Conservation (phyloP, 768 basidiomycete genomes). For the Clavaria fumosa region DNA sequence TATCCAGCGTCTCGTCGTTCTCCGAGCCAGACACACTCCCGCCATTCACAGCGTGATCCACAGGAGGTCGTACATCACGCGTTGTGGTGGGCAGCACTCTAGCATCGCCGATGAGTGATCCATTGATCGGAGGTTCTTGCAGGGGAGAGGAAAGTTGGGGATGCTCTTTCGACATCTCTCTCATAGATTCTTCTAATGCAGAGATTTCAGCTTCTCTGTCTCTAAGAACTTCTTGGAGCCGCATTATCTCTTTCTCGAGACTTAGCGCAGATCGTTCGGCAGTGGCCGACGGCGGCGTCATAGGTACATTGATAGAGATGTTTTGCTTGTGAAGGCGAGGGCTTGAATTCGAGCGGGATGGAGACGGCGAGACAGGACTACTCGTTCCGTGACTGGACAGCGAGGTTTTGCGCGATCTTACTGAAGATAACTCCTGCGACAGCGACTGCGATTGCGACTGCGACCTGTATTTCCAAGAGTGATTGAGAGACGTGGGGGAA, state of each 20-base stretch:
- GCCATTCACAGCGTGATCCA: conserved; percentile 46
- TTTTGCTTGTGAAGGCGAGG: conserved; percentile 27
- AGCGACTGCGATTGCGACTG: conserved; percentile 89
- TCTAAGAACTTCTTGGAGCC: conserved; percentile 81
- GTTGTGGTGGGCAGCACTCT: conserved; percentile 57
- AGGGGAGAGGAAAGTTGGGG: conserved; percentile 6
- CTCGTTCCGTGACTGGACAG: conserved; percentile 61
- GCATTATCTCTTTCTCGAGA: conserved; percentile 90
- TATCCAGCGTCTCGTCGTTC: conserved; percentile 55
- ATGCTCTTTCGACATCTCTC: conserved; percentile 20
- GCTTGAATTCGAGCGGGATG: conserved; percentile 43
- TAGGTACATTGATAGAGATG: conserved; percentile 40
- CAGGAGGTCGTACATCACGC: conserved; percentile 60
- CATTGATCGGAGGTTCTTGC: conserved; percentile 12
- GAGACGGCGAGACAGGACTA: conserved; percentile 36
- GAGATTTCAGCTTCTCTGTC: conserved; percentile 87
- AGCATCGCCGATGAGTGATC: conserved; percentile 12
- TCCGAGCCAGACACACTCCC: conserved; percentile 32
- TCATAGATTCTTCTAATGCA: conserved; percentile 45
- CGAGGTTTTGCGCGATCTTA: conserved; percentile 70
- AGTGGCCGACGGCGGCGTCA: conserved; percentile 13
- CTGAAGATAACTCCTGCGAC: conserved; percentile 92
- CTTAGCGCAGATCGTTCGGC: conserved; percentile 69
- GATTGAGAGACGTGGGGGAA: neutral
- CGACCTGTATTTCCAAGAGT: conserved; percentile 38